A percentile compares a stretch with the other conserved stretches of the same genome.
Evolutionary conservation across 345 rosid genomes (phyloP).

Genomic region (Aquilaria malaccensis): DNA sequence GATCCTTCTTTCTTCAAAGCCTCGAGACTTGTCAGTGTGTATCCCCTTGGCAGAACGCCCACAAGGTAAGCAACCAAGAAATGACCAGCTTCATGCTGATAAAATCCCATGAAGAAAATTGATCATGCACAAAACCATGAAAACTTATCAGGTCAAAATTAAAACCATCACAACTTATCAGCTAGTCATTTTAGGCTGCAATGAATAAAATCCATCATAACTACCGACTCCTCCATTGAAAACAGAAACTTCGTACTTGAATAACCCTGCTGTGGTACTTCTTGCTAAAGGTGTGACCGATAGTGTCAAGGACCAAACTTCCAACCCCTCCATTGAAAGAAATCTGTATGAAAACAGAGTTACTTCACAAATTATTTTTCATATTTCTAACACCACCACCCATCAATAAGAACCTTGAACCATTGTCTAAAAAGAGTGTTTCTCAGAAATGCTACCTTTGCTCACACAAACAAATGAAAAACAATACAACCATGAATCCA

Average conservation of each 20-base stretch:
- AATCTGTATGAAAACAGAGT: constrained; percentile 29
- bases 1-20: constrained; percentile 88
- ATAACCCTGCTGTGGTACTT: constrained; percentile 78
- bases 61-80: constrained; percentile 83
- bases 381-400: too few relatives aligned
- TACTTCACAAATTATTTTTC: too few relatives aligned
- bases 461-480: too few relatives aligned
- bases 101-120: constrained; percentile 2
- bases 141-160: too few relatives aligned
- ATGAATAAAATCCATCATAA: too few relatives aligned
- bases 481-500: too few relatives aligned
- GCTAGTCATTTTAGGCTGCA: too few relatives aligned
- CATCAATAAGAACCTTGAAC: too few relatives aligned
- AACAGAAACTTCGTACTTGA: constrained; percentile 39
- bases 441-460: too few relatives aligned
- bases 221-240: too few relatives aligned
- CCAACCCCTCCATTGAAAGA: constrained; percentile 83
- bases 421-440: too few relatives aligned
- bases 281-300: constrained; percentile 71
- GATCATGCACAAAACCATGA: neutral
- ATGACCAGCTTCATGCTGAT: constrained; percentile 99
- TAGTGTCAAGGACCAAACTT: constrained; percentile 72
- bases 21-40: constrained; percentile 65
- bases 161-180: too few relatives aligned
- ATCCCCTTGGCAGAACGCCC: constrained; percentile 77